phyloP scores from a whole-genome alignment of 2,329 filamentous ascomycete species.

The Ophiostoma himal-ulmi region DNA sequence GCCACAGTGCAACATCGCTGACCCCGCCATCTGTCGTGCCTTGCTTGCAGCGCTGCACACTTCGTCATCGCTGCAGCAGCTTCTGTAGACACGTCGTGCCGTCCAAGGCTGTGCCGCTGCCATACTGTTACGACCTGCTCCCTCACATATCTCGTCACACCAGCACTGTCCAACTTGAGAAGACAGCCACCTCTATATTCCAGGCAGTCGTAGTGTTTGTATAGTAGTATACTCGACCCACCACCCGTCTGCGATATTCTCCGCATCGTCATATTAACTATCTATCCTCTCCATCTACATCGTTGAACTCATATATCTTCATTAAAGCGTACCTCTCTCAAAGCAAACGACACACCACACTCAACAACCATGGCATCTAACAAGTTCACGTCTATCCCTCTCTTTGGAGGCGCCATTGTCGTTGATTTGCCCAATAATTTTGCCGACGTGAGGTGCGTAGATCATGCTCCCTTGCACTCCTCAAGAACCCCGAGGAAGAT shows the following conservation, averaged over 20 bases:
- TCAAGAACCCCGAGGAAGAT: background rate
- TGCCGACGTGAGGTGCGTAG: constrained; percentile 63
- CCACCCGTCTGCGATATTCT: background rate
- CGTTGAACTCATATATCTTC: background rate
- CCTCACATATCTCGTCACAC: background rate
- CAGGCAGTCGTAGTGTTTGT: background rate
- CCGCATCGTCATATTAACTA: background rate
- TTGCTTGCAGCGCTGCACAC: background rate
- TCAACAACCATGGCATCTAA: constrained; percentile 38
- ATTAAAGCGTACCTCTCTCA: background rate
- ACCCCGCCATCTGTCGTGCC: constrained; percentile 8
- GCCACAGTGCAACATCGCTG: background rate
- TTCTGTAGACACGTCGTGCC: background rate
- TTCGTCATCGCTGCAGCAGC: constrained; percentile 13
- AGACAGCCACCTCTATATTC: background rate
- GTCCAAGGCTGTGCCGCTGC: background rate
- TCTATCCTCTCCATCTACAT: background rate
- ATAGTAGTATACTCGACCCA: background rate
- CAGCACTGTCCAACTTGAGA: background rate
- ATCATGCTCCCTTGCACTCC: background rate
- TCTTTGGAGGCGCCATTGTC: constrained; percentile 68
- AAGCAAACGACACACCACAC: background rate
- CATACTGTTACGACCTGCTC: background rate
- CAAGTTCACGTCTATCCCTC: constrained; percentile 50
- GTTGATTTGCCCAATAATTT: constrained; percentile 63